Evolutionary conservation across 225 moss, liverwort and hornwort species (phyloP).

Genomic region (Pseudoscleropodium purum): DNA sequence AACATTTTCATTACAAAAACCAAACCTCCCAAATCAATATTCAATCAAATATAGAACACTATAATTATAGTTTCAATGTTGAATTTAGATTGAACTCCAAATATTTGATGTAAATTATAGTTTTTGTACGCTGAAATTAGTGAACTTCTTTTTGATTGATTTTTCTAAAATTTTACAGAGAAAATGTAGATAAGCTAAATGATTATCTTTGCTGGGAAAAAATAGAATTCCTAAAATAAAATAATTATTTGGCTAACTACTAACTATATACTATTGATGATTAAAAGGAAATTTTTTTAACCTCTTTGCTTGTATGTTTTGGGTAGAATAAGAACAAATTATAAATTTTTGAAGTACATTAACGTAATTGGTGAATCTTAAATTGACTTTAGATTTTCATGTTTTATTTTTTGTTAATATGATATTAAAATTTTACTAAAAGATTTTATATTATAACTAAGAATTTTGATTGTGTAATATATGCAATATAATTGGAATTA

Average conservation of each 20-base stretch:
- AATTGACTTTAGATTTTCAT: neutral
- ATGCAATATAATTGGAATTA: neutral
- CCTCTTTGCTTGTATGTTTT: neutral
- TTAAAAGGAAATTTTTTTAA: neutral
- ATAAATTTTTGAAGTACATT: neutral
- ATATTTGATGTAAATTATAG: neutral
- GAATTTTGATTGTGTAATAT: neutral
- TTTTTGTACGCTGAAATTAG: neutral
- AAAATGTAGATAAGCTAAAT: neutral
- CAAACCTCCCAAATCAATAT: neutral
- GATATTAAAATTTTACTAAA: neutral
- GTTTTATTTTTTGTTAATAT: neutral
- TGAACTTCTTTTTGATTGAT: neutral
- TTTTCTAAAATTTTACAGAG: neutral
- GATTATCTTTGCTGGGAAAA: too few species aligned
- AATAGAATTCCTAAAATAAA: neutral
- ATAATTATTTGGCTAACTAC: neutral
- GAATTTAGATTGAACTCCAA: neutral
- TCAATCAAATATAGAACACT: too few species aligned
- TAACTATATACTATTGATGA: rapidly evolving
- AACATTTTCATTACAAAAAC: neutral
- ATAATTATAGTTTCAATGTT: neutral
- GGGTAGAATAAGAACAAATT: neutral
- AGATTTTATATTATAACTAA: neutral
- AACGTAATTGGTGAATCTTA: neutral